A percentile compares a stretch with the other conserved stretches of the same genome.
phyloP scores from a whole-genome alignment of 164 flowering plant genomes.

The Berberis thunbergii region DNA sequence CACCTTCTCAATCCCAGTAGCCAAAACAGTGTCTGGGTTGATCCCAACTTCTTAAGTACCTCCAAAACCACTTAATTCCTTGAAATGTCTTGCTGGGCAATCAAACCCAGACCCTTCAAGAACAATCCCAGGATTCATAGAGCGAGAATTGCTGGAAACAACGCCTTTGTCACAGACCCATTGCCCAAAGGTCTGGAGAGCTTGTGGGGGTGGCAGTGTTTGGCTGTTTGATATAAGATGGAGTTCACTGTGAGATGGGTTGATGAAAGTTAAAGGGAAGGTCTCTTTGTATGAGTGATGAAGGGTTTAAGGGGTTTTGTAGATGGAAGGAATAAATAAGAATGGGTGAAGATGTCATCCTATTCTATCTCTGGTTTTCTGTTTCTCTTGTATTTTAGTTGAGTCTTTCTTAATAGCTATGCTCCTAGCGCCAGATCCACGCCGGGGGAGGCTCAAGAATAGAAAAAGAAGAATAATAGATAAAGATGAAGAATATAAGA shows the following conservation, averaged over 20 bases:
- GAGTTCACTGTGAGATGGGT: constrained; percentile 12
- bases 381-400: too few species aligned
- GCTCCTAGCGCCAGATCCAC: too few species aligned
- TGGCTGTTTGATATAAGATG: constrained; percentile 16
- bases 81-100: constrained; percentile 54
- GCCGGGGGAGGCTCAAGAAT: too few species aligned
- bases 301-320: constrained; percentile 6
- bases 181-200: constrained; percentile 56
- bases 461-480: too few species aligned
- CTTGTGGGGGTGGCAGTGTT: constrained; percentile 15
- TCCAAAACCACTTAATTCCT: constrained; percentile 77
- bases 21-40: constrained; percentile 62
- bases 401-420: too few species aligned
- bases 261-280: not conserved
- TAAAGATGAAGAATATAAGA: too few species aligned
- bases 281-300: constrained; percentile 3
- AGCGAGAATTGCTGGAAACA: constrained; percentile 45
- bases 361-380: too few species aligned
- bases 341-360: too few species aligned
- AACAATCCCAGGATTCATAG: constrained; percentile 45
- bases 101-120: constrained; percentile 67
- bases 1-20: constrained; percentile 70
- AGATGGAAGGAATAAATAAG: constrained; percentile 3
- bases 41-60: constrained; percentile 85
- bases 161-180: constrained; percentile 66